phyloP scores from a whole-genome alignment of 2,329 filamentous ascomycete species.

The Venturia pyrina region DNA sequence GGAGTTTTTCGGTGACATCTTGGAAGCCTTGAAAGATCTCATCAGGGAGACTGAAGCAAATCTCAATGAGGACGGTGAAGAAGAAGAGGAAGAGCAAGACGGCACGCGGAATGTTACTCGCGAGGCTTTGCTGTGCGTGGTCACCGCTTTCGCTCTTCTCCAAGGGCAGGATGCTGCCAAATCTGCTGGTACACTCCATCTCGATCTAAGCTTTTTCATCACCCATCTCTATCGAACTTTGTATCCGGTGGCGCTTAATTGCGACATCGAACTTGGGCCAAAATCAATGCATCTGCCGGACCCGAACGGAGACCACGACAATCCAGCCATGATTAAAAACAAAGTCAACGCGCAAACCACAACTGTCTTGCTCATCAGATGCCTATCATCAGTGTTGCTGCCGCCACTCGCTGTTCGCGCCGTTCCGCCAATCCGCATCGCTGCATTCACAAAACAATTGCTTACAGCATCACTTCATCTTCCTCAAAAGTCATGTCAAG shows the following conservation, averaged over 20 bases:
- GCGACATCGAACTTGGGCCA: conserved; percentile 74
- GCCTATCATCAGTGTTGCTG: conserved; percentile 70
- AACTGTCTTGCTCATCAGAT: conserved; percentile 81
- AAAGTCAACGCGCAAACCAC: conserved; percentile 94
- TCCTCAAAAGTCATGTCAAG: conserved; percentile 80
- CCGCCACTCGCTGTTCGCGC: conserved; percentile 63
- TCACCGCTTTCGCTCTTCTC: conserved; percentile 92
- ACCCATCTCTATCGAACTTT: conserved; percentile 85
- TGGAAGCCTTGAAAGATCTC: conserved; percentile 89
- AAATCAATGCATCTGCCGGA: conserved; percentile 64
- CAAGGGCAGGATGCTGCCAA: conserved; percentile 88
- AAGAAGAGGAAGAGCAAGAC: conserved; percentile 40
- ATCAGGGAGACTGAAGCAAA: conserved; percentile 59
- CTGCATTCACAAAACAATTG: conserved; percentile 86
- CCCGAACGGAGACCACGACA: conserved; percentile 40
- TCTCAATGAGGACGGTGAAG: conserved; percentile 35
- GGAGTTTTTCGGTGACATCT: conserved; percentile 92
- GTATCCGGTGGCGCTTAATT: conserved; percentile 65
- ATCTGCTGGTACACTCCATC: conserved; percentile 67
- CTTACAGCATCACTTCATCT: conserved; percentile 73
- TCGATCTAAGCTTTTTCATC: conserved; percentile 93
- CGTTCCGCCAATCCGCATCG: conserved; percentile 74
- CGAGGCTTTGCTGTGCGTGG: conserved; percentile 85
- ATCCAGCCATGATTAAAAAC: conserved; percentile 36
- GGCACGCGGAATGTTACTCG: conserved; percentile 64